Evolutionary conservation across 768 basidiomycete species (phyloP).

Genomic region (Hygrocybe punicea): DNA sequence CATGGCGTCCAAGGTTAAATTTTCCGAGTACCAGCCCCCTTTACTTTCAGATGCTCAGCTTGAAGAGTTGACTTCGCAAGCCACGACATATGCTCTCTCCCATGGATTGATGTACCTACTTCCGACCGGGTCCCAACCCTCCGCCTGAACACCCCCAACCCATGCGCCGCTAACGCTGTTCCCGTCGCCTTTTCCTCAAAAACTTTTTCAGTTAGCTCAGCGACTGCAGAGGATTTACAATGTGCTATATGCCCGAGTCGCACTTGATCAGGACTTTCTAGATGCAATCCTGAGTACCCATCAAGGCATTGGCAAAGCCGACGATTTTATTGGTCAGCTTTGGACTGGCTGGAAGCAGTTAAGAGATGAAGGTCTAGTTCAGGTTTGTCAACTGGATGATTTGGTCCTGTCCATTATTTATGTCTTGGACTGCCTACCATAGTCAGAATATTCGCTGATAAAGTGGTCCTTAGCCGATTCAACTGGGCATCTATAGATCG

Average conservation of each 20-base stretch:
- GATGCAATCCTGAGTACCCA: no score
- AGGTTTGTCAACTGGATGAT: slow-evolving; percentile 78
- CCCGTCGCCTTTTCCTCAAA: slow-evolving; percentile 80
- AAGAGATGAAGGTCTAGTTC: slow-evolving; percentile 75
- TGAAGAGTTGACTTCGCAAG: slow-evolving; percentile 55
- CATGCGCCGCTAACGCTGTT: slow-evolving; percentile 88
- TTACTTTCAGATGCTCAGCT: slow-evolving; percentile 54
- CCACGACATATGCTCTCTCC: slow-evolving; percentile 80
- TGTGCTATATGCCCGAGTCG: slow-evolving; percentile 77
- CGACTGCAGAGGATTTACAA: slow-evolving; percentile 78
- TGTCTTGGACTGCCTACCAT: no score
- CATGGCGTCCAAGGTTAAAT: no score
- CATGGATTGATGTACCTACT: slow-evolving; percentile 85
- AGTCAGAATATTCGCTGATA: slow-evolving; percentile 54
- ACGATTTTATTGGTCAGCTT: slow-evolving; percentile 78
- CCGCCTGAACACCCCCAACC: slow-evolving; percentile 64
- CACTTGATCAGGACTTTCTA: slow-evolving; percentile 74
- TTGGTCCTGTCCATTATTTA: slow-evolving; percentile 75
- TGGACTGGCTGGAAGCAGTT: slow-evolving; percentile 79
- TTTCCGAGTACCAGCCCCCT: slow-evolving; percentile 64
- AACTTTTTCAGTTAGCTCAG: slow-evolving; percentile 64
- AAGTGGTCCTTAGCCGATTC: slow-evolving; percentile 53
- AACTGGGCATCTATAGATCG: slow-evolving; percentile 89
- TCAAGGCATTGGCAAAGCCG: slow-evolving; percentile 71
- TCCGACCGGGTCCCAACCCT: slow-evolving; percentile 36